These are phyloP conservation scores for Geotrichum fermentans DNA, from an alignment of 1,139 yeast species.

Conservation along the genomic window DNA sequence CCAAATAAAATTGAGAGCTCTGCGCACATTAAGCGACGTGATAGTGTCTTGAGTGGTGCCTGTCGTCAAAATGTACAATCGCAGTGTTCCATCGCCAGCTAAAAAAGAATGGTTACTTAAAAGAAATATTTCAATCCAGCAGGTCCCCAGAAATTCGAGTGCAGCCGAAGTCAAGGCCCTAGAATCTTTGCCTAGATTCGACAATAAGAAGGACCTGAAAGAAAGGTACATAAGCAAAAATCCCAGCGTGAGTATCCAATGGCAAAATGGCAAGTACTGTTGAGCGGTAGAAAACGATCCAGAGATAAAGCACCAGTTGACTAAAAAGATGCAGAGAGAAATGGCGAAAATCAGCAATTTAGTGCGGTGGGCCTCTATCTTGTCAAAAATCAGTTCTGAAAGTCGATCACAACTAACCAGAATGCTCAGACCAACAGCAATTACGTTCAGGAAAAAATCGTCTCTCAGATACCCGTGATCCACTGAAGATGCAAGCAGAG, in stretches of 20 bases:
- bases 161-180: neutral
- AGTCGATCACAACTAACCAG: neutral
- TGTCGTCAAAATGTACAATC: constrained; percentile 4
- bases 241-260: neutral
- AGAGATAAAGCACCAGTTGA: neutral
- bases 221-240: constrained; percentile 1
- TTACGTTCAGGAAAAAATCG: constrained; percentile 7
- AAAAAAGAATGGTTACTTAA: constrained; percentile 2
- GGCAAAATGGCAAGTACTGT: neutral
- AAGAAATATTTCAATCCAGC: constrained; percentile 1
- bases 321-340: neutral
- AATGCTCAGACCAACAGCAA: neutral
- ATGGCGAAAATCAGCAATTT: neutral
- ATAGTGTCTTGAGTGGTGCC: constrained; percentile 5
- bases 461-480: neutral
- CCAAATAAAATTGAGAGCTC: neutral
- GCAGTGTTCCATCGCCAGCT: constrained; percentile 13
- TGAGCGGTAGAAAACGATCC: neutral
- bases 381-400: neutral
- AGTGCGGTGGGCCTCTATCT: too few relatives aligned
- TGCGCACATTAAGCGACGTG: neutral
- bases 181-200: neutral
- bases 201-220: neutral
- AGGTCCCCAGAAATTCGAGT: constrained; percentile 4
- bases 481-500: neutral